phyloP scores from a whole-genome alignment of 192 early-diverging fungal species.

The Rhizophagus clarus region DNA sequence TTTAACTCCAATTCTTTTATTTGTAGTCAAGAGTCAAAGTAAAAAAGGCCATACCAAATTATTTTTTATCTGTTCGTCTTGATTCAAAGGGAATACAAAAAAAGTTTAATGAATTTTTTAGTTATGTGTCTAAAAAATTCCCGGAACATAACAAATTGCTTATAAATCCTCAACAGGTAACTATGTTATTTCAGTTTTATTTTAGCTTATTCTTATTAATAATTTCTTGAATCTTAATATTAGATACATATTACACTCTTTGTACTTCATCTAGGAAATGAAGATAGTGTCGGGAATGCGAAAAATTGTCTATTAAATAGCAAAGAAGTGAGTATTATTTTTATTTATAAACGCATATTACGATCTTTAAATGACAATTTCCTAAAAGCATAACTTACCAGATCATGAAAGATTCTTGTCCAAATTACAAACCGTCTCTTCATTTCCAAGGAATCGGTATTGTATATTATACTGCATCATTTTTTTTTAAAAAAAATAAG shows the following conservation, averaged over 20 bases:
- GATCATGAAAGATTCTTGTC: neutral
- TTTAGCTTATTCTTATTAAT: neutral
- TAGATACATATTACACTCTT: constrained; percentile 2
- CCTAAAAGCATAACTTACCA: neutral
- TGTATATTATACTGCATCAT: neutral
- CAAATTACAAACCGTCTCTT: neutral
- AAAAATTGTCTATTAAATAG: neutral
- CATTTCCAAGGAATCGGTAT: constrained; percentile 13
- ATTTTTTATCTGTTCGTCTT: constrained; percentile 1
- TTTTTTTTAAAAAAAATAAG: neutral
- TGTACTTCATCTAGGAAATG: neutral
- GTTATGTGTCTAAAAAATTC: neutral
- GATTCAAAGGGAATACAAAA: neutral
- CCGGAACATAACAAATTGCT: neutral
- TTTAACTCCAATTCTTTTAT: neutral
- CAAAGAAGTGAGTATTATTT: neutral
- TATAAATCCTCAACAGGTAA: constrained; percentile 1
- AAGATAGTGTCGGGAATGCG: neutral
- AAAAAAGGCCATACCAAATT: neutral
- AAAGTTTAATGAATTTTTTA: neutral
- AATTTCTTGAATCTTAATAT: neutral
- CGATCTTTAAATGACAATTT: neutral
- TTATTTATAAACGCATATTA: neutral
- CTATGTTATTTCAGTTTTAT: neutral
- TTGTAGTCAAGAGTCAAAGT: neutral